Evolutionary conservation across 345 rosid genomes (phyloP), one percentile per base, ranked within the genome.

Genomic region (Carallia pectinifolia): DNA sequence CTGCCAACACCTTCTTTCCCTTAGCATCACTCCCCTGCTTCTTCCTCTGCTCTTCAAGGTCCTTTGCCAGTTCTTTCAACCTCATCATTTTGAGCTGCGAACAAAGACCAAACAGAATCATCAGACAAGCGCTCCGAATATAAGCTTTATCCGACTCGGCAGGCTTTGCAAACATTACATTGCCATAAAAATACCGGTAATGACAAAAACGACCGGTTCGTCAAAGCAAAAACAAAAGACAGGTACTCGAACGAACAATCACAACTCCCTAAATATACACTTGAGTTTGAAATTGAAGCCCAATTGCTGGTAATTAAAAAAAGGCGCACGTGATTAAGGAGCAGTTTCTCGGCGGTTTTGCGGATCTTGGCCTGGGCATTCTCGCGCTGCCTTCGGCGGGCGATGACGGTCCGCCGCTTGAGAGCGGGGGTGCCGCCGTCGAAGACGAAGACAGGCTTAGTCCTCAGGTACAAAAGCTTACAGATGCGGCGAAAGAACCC

Each of bases 401-500:
- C 97, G 63, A 95, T 85, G 34, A 95, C 97, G 17, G 97, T 92
- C 38, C 97, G 93, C 0, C 97, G 93, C 86, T 92, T 92, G 76
- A 95, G 89, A 13, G 88, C 90, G 0, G 97, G 97, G 13, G 97
- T 95, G 6, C 73, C 97, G 5, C 99, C 99, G 18, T 95, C 99
- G 73, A 95, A 95, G 33, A 95, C 96, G 63, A 95, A 95, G 5
- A 90, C 93, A 7, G 97, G 99, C 74, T 92, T 95, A 30, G 97
- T 90, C 79, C 85, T 76, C 4, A 89, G 75, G 66, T 83, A 95
- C 74, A 95, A 62, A 53, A 92, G 88, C 81, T 95, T 95, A 82
- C 97, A 95, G 73, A 95, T 92, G 78, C 99, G 82, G 38, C 99
- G 85, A 54, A 95, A 90, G 84, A 95, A 90, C 1, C 97, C 99